A percentile compares a stretch with the other conserved stretches of the same genome.
phyloP scores from a whole-genome alignment of 2,329 filamentous ascomycete genomes.

The Curvularia hawaiiensis region DNA sequence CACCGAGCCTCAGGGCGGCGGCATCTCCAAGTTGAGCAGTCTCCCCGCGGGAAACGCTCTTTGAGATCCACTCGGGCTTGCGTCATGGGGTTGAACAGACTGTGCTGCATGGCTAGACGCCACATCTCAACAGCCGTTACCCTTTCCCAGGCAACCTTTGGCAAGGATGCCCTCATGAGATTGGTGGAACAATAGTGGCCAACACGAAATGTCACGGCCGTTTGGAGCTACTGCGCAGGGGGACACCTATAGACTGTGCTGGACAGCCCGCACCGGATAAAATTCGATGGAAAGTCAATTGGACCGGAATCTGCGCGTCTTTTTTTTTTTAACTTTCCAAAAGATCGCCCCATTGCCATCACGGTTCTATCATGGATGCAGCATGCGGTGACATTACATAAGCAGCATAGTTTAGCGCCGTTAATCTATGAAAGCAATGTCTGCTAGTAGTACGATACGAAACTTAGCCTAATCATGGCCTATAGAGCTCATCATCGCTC shows the following conservation, averaged over 20 bases:
- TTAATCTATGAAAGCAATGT: not conserved
- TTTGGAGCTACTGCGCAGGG: not conserved
- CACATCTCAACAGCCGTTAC: constrained; percentile 8
- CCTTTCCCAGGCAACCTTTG: not conserved
- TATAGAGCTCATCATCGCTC: not conserved
- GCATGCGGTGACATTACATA: constrained; percentile 1
- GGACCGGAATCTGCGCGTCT: not conserved
- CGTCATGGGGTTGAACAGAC: constrained; percentile 5
- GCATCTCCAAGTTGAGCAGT: constrained; percentile 18
- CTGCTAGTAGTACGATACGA: not conserved
- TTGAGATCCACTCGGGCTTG: constrained; percentile 15
- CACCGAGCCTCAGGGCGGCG: constrained; percentile 25
- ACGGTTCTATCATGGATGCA: not conserved
- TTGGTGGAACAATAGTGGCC: constrained; percentile 16
- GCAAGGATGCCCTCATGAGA: not conserved
- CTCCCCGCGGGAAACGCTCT: constrained; percentile 8
- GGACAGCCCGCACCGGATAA: not conserved
- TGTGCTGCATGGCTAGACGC: not conserved
- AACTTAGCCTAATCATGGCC: not conserved
- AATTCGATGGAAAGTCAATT: not conserved
- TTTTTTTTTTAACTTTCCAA: not conserved
- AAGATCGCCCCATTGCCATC: not conserved
- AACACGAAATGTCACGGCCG: constrained; percentile 1
- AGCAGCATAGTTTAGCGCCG: not conserved
- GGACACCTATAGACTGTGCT: not conserved